Evolutionary conservation across 495 filamentous ascomycete genomes (phyloP), one percentile per base, ranked within the genome.

Genomic region (Bacidia rubella): DNA sequence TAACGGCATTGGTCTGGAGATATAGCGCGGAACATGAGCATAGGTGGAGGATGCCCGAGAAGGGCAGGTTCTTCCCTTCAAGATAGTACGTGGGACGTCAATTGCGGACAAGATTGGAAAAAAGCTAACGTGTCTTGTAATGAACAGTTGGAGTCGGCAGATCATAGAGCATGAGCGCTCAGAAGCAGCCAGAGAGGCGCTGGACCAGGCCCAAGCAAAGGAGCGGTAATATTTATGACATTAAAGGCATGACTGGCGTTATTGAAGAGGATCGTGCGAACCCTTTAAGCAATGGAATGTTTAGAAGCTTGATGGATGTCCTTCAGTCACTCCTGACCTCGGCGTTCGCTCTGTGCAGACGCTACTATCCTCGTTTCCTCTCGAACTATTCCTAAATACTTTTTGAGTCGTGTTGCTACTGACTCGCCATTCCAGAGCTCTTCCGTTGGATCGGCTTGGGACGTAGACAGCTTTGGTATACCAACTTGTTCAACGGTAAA

Each of bases 401-500:
- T 35, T 15, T 7, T 7, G 29, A 15, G 5, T 35, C 29, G 5
- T 15, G 29, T 9, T 44, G 7, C 17, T 9, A 44, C 41, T 22
- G 41, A 44, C 12, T 71, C 69, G 3, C 76, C 82, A 68, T 95
- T 94, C 89, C 89, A 95, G 52, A 73, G 77, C 66, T 94, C 89
- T 45, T 59, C 66, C 11, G 24, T 38, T 5, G 62, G 65, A 54
- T 74, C 9, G 43, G 9, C 68, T 25, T 60, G 63, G 20, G 66
- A 70, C 29, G 15, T 15, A 35, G 7, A 5, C 3, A 90, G 61
- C 20, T 64, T 66, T 21, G 92, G 92, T 56, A 90, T 77, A 0
- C 92, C 90, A 54, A 92, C 80, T 61, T 97, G 90, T 66, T 98
- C 90, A 57, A 98, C 92, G 10, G 86, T 86, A 64, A 96, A 92